phyloP scores from a whole-genome alignment of 1,284 basidiomycete genomes.

The Apiotrichum brassicae region DNA sequence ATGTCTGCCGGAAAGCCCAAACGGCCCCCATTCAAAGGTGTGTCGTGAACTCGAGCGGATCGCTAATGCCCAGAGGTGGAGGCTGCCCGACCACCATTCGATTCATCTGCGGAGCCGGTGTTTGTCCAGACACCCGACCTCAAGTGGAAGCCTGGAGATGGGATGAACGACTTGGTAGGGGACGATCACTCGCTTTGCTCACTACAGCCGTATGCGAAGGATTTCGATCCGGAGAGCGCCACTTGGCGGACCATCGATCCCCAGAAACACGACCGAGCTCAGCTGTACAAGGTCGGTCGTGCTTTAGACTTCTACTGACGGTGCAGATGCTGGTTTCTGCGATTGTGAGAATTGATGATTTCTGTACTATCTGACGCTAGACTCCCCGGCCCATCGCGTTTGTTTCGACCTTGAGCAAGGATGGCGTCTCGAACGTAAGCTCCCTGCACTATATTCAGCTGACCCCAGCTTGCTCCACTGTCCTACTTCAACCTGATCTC shows the following conservation, averaged over 20 bases:
- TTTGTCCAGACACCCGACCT: slow-evolving; percentile 52
- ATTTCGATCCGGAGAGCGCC: slow-evolving; percentile 50
- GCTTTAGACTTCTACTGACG: not conserved
- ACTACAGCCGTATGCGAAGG: slow-evolving; percentile 33
- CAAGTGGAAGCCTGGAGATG: slow-evolving; percentile 55
- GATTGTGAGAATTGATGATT: slow-evolving; percentile 44
- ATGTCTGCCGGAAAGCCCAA: not conserved
- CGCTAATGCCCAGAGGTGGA: slow-evolving; percentile 29
- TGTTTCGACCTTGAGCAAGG: slow-evolving; percentile 57
- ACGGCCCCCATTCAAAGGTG: slow-evolving; percentile 7
- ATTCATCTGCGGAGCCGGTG: slow-evolving; percentile 5
- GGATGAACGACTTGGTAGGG: slow-evolving; percentile 45
- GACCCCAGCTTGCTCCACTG: slow-evolving; percentile 33
- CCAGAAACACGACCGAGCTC: slow-evolving; percentile 45
- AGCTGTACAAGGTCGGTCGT: slow-evolving; percentile 48
- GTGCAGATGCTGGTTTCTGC: slow-evolving; percentile 51
- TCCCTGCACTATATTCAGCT: not conserved
- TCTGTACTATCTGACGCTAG: not conserved
- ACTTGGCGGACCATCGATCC: slow-evolving; percentile 56
- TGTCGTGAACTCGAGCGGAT: not conserved
- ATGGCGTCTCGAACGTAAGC: slow-evolving; percentile 59
- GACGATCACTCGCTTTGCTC: not conserved
- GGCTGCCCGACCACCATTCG: slow-evolving; percentile 34
- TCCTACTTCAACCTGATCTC: slow-evolving; percentile 50
- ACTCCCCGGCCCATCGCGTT: slow-evolving; percentile 66